A percentile compares a stretch with the other conserved stretches of the same genome.
phyloP scores from a whole-genome alignment of 208 protist genomes.

The Lotmaria passim region DNA sequence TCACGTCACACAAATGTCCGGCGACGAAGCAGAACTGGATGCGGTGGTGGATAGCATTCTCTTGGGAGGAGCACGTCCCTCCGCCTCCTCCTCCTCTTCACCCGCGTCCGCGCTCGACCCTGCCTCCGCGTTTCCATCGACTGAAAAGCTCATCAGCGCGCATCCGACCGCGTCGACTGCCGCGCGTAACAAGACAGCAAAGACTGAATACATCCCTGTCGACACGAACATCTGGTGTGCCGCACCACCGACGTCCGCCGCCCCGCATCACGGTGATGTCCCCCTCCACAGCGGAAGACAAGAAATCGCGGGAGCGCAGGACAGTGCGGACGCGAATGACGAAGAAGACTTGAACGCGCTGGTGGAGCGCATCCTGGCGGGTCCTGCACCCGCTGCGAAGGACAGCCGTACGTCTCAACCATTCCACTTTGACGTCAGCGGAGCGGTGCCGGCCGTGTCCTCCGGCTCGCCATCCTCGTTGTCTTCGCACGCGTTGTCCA shows the following conservation, averaged over 20 bases:
- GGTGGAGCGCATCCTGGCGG: conserved; percentile 35
- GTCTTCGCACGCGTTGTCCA: neutral
- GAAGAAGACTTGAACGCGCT: conserved; percentile 22
- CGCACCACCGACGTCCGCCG: neutral
- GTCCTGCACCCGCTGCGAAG: neutral
- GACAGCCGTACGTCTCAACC: no score
- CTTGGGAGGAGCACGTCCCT: neutral
- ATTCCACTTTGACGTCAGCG: no score
- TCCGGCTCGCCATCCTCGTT: neutral
- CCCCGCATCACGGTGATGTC: no score
- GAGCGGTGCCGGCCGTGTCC: neutral
- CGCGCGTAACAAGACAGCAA: neutral
- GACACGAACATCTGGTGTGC: neutral
- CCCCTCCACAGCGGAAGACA: no score
- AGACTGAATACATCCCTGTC: neutral
- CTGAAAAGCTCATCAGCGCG: neutral
- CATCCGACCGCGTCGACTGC: neutral
- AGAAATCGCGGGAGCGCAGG: neutral
- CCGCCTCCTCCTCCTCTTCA: neutral
- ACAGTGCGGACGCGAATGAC: neutral
- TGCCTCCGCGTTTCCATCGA: neutral
- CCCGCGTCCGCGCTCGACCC: neutral
- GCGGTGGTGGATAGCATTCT: conserved; percentile 41
- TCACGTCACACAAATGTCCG: neutral
- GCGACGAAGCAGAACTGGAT: conserved; percentile 19